A percentile compares a stretch with the other conserved stretches of the same genome.
phyloP scores from a whole-genome alignment of 306 rosid genomes.

The Parietaria judaica region DNA sequence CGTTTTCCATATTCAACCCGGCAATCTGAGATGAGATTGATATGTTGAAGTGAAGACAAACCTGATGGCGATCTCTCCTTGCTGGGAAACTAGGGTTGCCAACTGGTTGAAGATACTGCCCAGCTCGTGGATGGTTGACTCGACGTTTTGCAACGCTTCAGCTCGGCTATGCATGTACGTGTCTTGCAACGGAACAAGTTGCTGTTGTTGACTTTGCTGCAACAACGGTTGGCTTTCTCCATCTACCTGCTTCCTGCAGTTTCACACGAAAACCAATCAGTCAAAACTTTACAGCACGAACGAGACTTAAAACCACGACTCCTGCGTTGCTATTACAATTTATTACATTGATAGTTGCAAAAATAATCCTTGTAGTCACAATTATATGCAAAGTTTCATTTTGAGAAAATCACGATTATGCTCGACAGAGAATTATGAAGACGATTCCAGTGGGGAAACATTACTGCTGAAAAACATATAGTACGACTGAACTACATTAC shows the following conservation, averaged over 20 bases:
- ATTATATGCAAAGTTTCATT: too few relatives aligned
- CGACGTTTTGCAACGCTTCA: slow-evolving; percentile 95
- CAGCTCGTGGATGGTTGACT: slow-evolving; percentile 94
- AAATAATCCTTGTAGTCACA: too few relatives aligned
- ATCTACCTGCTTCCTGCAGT: slow-evolving; percentile 64
- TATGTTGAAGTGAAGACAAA: slow-evolving; percentile 15
- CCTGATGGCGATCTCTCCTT: slow-evolving; percentile 98
- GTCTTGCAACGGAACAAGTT: slow-evolving; percentile 84
- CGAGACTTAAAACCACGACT: too few relatives aligned
- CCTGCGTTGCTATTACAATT: too few relatives aligned
- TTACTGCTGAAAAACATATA: too few relatives aligned
- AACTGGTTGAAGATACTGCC: slow-evolving; percentile 89
- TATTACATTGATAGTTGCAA: too few relatives aligned
- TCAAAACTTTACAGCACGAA: not conserved
- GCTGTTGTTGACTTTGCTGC: slow-evolving; percentile 55
- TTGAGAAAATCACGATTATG: too few relatives aligned
- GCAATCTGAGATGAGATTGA: not conserved
- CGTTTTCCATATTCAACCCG: too few relatives aligned
- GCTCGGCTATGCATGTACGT: slow-evolving; percentile 96
- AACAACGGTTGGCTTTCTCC: slow-evolving; percentile 86
- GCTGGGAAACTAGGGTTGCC: slow-evolving; percentile 93
- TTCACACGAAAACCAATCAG: slow-evolving; percentile 3
- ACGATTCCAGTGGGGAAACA: too few relatives aligned
- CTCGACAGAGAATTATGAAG: too few relatives aligned
- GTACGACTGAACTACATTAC: too few relatives aligned